phyloP scores from a whole-genome alignment of 2,329 filamentous ascomycete genomes.

The Aspergillus alliaceus region DNA sequence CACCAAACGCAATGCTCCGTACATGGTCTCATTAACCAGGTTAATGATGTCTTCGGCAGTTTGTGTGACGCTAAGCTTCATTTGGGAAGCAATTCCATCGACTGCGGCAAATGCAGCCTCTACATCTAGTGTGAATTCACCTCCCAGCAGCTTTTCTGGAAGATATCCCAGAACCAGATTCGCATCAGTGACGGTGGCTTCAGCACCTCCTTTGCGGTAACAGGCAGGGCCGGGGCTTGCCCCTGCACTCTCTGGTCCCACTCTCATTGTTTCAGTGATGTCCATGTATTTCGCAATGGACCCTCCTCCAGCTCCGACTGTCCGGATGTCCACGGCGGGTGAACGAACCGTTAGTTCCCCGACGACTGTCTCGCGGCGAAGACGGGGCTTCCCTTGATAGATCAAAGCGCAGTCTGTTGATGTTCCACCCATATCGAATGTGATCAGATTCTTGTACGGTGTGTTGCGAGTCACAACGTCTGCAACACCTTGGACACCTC shows the following conservation, averaged over 20 bases:
- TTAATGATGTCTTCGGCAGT: slow-evolving; percentile 52
- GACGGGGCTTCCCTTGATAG: slow-evolving; percentile 43
- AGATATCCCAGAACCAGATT: slow-evolving; percentile 51
- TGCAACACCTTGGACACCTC: slow-evolving; percentile 51
- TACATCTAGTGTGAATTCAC: slow-evolving; percentile 47
- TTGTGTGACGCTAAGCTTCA: slow-evolving; percentile 44
- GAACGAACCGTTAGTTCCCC: slow-evolving; percentile 47
- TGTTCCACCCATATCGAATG: slow-evolving; percentile 54
- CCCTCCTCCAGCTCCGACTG: slow-evolving; percentile 52
- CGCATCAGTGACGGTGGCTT: slow-evolving; percentile 52
- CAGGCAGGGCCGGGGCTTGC: slow-evolving; percentile 51
- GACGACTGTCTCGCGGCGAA: slow-evolving; percentile 49
- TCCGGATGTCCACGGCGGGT: slow-evolving; percentile 51
- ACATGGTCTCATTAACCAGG: slow-evolving; percentile 53
- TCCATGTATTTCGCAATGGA: slow-evolving; percentile 51
- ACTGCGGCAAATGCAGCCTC: slow-evolving; percentile 45
- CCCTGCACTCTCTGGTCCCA: slow-evolving; percentile 53
- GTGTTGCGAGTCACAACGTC: slow-evolving; percentile 49
- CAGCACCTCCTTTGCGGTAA: slow-evolving; percentile 49
- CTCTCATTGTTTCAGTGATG: slow-evolving; percentile 50
- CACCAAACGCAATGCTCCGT: slow-evolving; percentile 51
- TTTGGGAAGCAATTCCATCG: slow-evolving; percentile 45
- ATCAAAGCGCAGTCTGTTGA: slow-evolving; percentile 52
- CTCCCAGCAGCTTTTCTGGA: slow-evolving; percentile 47
- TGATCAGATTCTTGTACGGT: slow-evolving; percentile 50